Conservation (phyloP, 2,329 filamentous ascomycete species). For the Furcasterigmium furcatum region DNA sequence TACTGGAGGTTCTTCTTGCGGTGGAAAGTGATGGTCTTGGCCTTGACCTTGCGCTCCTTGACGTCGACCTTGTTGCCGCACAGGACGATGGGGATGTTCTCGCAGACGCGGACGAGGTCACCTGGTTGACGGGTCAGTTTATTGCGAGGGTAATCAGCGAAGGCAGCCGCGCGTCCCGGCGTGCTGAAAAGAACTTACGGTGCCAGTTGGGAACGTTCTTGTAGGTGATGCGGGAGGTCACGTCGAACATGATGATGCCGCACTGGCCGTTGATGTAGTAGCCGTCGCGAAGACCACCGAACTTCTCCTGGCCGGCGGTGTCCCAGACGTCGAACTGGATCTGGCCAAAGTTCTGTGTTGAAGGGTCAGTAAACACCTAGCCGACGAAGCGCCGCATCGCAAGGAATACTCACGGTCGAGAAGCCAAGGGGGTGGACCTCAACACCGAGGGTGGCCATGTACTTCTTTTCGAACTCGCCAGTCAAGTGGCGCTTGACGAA, state of each 20-base stretch:
- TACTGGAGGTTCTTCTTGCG: conserved; percentile 99
- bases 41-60: conserved; percentile 99
- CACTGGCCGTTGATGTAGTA: conserved; percentile 99
- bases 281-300: conserved; percentile 96
- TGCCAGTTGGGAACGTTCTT: conserved; percentile 99
- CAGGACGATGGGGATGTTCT: conserved; percentile 98
- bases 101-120: conserved; percentile 97
- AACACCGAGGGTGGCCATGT: conserved; percentile 98
- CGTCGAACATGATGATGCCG: conserved; percentile 99
- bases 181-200: conserved; percentile 60
- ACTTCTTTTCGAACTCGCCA: conserved; percentile 99
- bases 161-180: too few relatives aligned
- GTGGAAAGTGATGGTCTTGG: conserved; percentile 99
- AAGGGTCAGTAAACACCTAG: conserved; percentile 6
- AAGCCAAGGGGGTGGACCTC: conserved; percentile 98
- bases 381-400: conserved; percentile 8
- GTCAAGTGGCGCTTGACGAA: conserved; percentile 99
- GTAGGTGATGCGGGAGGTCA: conserved; percentile 99
- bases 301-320: conserved; percentile 99
- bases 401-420: conserved; percentile 76
- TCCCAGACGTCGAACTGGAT: conserved; percentile 99
- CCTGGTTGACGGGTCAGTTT: conserved; percentile 47
- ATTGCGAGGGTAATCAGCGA: not conserved
- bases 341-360: conserved; percentile 83
- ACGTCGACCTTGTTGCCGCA: conserved; percentile 99